Conservation (phyloP, 2,329 filamentous ascomycete genomes). For the Xylaria sp. region DNA sequence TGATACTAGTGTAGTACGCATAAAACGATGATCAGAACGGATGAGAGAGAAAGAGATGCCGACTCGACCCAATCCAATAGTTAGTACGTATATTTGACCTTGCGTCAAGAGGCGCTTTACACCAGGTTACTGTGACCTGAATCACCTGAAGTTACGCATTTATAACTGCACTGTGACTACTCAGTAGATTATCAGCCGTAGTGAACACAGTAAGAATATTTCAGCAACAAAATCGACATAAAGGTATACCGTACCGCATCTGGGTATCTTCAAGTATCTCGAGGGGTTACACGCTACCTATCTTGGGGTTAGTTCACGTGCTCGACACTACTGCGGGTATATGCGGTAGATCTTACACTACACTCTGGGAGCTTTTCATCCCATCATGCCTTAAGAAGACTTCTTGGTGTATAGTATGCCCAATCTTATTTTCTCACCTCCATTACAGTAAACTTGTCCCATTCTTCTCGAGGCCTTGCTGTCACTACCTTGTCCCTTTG, state of each 20-base stretch:
- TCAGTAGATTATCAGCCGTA: not conserved
- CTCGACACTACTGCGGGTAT: slow-evolving; percentile 22
- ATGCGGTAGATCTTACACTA: slow-evolving; percentile 31
- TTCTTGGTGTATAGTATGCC: not conserved
- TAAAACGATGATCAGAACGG: slow-evolving; percentile 32
- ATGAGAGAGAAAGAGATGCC: slow-evolving; percentile 23
- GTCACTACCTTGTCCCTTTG: not conserved
- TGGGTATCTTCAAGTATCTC: slow-evolving; percentile 15
- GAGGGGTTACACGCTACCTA: slow-evolving; percentile 16
- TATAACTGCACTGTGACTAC: slow-evolving; percentile 25
- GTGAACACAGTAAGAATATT: slow-evolving; percentile 31
- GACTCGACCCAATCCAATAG: slow-evolving; percentile 6
- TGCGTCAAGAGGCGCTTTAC: not conserved
- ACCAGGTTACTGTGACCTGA: not conserved
- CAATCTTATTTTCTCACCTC: not conserved
- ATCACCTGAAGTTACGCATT: not conserved
- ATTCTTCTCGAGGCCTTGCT: not conserved
- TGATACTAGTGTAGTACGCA: too few species aligned
- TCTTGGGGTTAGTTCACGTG: slow-evolving; percentile 27
- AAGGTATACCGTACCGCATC: not conserved
- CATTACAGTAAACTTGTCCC: not conserved
- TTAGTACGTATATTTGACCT: not conserved
- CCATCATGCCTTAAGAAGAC: slow-evolving; percentile 24
- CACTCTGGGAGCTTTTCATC: slow-evolving; percentile 33
- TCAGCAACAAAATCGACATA: not conserved